Evolutionary conservation across 2,329 filamentous ascomycete genomes (phyloP), one percentile per base, ranked within the genome.

Genomic region (Aspergillus quadrilineatus): DNA sequence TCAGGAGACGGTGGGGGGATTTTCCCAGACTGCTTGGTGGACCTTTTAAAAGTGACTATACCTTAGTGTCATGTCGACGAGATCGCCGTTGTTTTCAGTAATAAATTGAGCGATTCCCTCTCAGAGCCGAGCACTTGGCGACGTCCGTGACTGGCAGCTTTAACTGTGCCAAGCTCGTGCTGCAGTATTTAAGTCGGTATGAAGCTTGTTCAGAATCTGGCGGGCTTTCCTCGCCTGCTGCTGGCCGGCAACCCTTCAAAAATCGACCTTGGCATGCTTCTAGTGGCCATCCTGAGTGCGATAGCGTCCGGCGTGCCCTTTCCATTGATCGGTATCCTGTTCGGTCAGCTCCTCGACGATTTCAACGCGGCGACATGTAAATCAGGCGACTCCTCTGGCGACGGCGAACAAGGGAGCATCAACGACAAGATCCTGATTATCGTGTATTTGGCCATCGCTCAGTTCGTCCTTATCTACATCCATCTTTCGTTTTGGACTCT

Each of bases 401-500:
- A 63, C 22, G 54, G 57, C 14, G 64, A 65, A n/a, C 66, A 68
- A 39, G 26, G 50, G 14, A 59, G 58, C 14, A 69, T 72, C 44
- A 71, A 85, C 67, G 66, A 74, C 49, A 87, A 85, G 64, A 82
- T 90, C 39, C 69, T 88, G 67, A 63, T 81, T 47, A 76, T 89
- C 22, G 80, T 87, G 12, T 87, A 86, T 66, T 79, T 89, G 37
- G 83, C 83, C 17, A 82, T 87, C 56, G 85, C 80, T 29, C 81
- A 83, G 58, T 86, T 89, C 62, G 77, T 79, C 39, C 74, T 83
- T 56, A 87, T 89, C 61, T 90, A 89, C 69, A 72, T 79, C 53
- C 83, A 89, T 65, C 78, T 85, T 30, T 75, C 82, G 8, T 86
- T 81, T 62, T 89, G 85, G 85, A 85, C 79, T 60, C 75, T 89